phyloP scores from a whole-genome alignment of 73 alveolate genomes.

The Symbiodinium natans region DNA sequence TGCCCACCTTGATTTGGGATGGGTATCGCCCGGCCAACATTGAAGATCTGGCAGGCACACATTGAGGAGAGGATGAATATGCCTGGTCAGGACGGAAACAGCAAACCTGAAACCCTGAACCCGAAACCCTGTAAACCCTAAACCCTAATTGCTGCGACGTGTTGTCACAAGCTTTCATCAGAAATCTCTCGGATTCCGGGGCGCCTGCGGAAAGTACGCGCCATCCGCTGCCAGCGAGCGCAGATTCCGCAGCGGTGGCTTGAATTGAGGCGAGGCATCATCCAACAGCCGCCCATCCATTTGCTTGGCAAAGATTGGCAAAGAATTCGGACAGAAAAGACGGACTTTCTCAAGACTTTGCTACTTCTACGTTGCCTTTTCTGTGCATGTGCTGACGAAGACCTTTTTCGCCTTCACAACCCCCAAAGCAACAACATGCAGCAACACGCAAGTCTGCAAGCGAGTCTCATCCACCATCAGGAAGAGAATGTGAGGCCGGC shows the following conservation, averaged over 20 bases:
- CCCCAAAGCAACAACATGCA: too few species aligned
- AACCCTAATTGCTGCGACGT: too few species aligned
- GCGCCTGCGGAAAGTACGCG: constrained; percentile 3
- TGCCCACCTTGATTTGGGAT: background rate
- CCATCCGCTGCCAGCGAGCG: background rate
- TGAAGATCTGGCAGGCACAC: background rate
- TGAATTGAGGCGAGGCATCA: background rate
- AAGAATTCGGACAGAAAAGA: background rate
- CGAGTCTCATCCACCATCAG: background rate
- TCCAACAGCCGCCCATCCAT: constrained; percentile 7
- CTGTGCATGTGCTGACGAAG: too few species aligned
- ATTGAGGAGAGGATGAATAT: constrained; percentile 3
- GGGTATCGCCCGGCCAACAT: background rate
- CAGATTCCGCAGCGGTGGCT: background rate
- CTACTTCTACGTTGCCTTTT: too few species aligned
- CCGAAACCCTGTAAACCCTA: too few species aligned
- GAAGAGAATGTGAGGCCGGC: background rate
- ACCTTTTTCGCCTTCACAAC: too few species aligned
- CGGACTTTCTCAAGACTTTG: background rate
- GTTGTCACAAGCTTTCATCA: too few species aligned
- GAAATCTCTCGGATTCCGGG: background rate
- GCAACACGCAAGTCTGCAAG: background rate
- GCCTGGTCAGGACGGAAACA: too few species aligned
- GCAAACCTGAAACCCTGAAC: too few species aligned
- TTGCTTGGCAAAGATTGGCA: background rate